A percentile compares a stretch with the other conserved stretches of the same genome.
Conservation (phyloP, 768 basidiomycete species). For the Tulasnella sp. region DNA sequence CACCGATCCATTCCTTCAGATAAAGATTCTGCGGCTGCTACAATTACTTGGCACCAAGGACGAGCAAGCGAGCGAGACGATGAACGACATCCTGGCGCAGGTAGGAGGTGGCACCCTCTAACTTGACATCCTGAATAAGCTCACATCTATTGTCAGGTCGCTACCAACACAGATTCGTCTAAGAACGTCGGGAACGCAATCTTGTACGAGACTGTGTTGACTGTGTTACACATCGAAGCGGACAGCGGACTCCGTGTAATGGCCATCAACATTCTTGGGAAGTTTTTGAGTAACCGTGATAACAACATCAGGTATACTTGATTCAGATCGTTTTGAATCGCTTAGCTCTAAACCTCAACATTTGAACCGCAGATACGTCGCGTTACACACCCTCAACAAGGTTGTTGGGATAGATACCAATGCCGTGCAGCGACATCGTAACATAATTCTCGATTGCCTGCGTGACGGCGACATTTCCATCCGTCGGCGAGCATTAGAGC, state of each 20-base stretch:
- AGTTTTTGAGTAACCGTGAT: slow-evolving; percentile 93
- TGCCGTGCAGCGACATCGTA: slow-evolving; percentile 94
- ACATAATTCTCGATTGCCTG: slow-evolving; percentile 97
- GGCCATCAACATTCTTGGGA: slow-evolving; percentile 99
- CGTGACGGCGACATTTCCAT: slow-evolving; percentile 99
- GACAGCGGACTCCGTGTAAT: slow-evolving; percentile 92
- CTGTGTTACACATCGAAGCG: slow-evolving; percentile 93
- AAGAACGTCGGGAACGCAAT: slow-evolving; percentile 99
- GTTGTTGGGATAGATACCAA: slow-evolving; percentile 96
- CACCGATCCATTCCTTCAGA: slow-evolving; percentile 90
- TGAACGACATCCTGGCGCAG: slow-evolving; percentile 98
- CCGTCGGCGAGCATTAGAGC: slow-evolving; percentile 86
- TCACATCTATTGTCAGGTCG: slow-evolving; percentile 47
- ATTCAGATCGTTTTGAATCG: background rate
- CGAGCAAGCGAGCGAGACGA: slow-evolving; percentile 77
- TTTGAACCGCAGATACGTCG: slow-evolving; percentile 66
- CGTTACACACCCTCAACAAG: slow-evolving; percentile 95
- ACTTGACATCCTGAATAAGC: background rate
- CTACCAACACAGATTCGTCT: slow-evolving; percentile 95
- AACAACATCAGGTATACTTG: slow-evolving; percentile 89
- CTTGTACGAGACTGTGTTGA: slow-evolving; percentile 92
- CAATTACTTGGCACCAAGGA: slow-evolving; percentile 82
- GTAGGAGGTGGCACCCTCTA: slow-evolving; percentile 27
- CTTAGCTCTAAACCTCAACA: background rate
- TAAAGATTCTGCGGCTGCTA: slow-evolving; percentile 83